These are phyloP conservation scores for Lentinula guzmanii DNA, from an alignment of 768 basidiomycete genomes.

Conservation along the genomic window DNA sequence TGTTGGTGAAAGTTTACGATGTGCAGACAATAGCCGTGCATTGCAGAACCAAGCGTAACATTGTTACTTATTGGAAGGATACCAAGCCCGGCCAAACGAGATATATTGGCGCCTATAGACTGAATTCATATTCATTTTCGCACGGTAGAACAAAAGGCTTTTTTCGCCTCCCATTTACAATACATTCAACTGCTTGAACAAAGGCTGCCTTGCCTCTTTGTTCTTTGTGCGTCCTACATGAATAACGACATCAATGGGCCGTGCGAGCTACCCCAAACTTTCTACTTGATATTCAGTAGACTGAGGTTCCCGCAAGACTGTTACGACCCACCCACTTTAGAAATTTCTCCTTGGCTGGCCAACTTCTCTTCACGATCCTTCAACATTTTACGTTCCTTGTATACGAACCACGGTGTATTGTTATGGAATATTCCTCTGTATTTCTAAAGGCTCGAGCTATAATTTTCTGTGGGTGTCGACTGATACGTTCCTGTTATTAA, in stretches of 20 bases:
- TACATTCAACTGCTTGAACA: not conserved
- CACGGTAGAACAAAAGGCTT: conserved; percentile 1
- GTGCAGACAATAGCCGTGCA: conserved; percentile 12
- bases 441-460: conserved; percentile 8
- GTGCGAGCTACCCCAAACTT: not conserved
- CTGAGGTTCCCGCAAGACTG: not conserved
- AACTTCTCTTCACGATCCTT: not conserved
- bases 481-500: not conserved
- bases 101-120: not conserved
- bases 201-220: not conserved
- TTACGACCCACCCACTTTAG: not conserved
- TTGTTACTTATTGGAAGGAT: not conserved
- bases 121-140: not conserved
- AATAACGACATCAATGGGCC: not conserved
- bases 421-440: conserved; percentile 10
- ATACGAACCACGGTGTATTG: not conserved
- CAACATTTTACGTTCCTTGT: not conserved
- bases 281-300: not conserved
- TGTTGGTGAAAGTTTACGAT: conserved; percentile 7
- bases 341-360: conserved; percentile 1
- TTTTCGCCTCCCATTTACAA: not conserved
- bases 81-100: not conserved
- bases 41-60: not conserved
- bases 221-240: not conserved
- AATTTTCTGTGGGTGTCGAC: conserved; percentile 6